Evolutionary conservation across 2,329 filamentous ascomycete genomes (phyloP).

Genomic region (Davidsoniella eucalypti): DNA sequence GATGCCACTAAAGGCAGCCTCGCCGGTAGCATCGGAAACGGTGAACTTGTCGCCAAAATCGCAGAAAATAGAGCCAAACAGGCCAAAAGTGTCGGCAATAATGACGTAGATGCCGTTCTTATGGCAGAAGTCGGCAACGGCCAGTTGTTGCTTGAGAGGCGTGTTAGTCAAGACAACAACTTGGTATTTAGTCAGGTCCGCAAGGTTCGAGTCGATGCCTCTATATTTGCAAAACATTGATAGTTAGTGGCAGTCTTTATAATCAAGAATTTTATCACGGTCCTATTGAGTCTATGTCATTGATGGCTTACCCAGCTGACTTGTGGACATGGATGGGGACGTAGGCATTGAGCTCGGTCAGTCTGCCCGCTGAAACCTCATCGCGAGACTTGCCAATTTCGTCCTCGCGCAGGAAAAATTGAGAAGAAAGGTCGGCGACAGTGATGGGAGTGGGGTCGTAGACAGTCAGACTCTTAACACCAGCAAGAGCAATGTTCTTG

Average conservation of each 20-base stretch:
- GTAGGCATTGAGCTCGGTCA: slow-evolving; percentile 92
- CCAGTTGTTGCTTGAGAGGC: slow-evolving; percentile 61
- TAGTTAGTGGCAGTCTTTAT: too few species aligned
- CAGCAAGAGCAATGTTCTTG: slow-evolving; percentile 95
- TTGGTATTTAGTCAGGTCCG: slow-evolving; percentile 78
- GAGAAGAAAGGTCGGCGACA: slow-evolving; percentile 81
- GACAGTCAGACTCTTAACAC: slow-evolving; percentile 91
- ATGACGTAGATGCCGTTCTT: slow-evolving; percentile 83
- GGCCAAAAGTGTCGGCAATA: slow-evolving; percentile 73
- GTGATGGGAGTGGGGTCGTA: slow-evolving; percentile 75
- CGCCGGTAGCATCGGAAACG: slow-evolving; percentile 75
- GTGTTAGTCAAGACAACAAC: slow-evolving; percentile 81
- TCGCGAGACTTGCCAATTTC: slow-evolving; percentile 91
- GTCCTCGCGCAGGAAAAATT: slow-evolving; percentile 82
- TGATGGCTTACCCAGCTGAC: slow-evolving; percentile 29
- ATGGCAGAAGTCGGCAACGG: slow-evolving; percentile 86
- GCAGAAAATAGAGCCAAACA: slow-evolving; percentile 93
- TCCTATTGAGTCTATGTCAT: too few species aligned
- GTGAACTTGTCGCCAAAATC: slow-evolving; percentile 94
- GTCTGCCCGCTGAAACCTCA: slow-evolving; percentile 67
- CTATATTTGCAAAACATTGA: slow-evolving; percentile 7
- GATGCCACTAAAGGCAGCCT: slow-evolving; percentile 75
- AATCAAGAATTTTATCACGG: too few species aligned
- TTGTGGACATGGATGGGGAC: slow-evolving; percentile 72
- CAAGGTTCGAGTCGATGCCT: slow-evolving; percentile 59